Evolutionary conservation across 176 grass and related monocot species (phyloP), one percentile per base, ranked within the genome.

Genomic region (Bothriochloa decipiens): DNA sequence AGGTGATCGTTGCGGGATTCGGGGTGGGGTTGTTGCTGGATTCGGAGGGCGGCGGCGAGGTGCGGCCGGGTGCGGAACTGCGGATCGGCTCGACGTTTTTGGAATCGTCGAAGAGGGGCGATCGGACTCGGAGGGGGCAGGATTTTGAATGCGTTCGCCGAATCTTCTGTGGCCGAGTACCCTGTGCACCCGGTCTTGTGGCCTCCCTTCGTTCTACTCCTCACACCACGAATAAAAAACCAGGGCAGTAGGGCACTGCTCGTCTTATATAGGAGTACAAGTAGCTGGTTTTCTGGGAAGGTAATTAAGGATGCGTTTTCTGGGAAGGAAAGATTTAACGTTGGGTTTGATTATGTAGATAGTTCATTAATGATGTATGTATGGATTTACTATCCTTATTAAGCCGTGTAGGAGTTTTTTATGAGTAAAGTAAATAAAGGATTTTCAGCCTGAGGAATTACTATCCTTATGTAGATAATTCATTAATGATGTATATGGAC

Each of bases 71-170:
- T 29, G 69, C n/a, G 28, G 55, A 42, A 14, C 6, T 29, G 69
- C n/a, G 28, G 55, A 42, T 20, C 6, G n/a, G 78, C 75, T 77
- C 20, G 72, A 76, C 40, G 77, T 16, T 74, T 80, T 43, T 35
- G 78, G 78, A 87, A 75, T 75, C 77, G 35, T 81, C 61, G 69
- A 80, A 58, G 77, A 65, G 3, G 53, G 52, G 67, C 13, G 29
- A 55, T 65, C 36, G 68, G 76, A 65, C 11, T 65, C 28, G 66
- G 68, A 53, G 76, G 58, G 4, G 58, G 60, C 45, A 18, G 74
- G 28, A 61, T 77, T 87, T 87, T 87, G 86, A 87, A 87, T 82
- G 79, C 11, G 39, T 3, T 17, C 1, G 49, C 36, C 65, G 72
- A 15, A 87, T 87, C 79, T 20, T 71, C 39, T 87, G 85, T 12